These are phyloP conservation scores for Backusella australiensis DNA, from an alignment of 192 early-diverging fungal genomes.

Conservation along the genomic window DNA sequence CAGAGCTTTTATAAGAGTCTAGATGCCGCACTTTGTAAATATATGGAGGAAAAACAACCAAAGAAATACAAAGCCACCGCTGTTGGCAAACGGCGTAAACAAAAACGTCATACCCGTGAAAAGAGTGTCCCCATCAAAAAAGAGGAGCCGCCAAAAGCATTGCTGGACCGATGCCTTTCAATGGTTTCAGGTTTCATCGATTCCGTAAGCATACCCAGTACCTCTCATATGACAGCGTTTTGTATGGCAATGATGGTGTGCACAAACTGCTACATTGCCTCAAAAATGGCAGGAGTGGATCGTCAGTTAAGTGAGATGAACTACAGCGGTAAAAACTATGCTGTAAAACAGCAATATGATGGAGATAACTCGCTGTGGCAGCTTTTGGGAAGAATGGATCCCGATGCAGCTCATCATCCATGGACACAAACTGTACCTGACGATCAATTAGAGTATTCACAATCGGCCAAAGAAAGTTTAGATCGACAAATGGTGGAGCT, in stretches of 20 bases:
- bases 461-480: conserved; percentile 6
- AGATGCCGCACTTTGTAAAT: conserved; percentile 38
- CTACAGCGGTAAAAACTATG: neutral
- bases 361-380: neutral
- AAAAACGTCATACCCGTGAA: neutral
- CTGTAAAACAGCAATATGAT: neutral
- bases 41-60: conserved; percentile 39
- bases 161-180: neutral
- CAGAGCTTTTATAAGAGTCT: conserved; percentile 42
- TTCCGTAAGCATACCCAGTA: neutral
- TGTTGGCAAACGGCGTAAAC: neutral
- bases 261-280: conserved; percentile 18
- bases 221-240: conserved; percentile 6
- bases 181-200: neutral
- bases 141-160: neutral
- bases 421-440: neutral
- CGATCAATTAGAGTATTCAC: neutral
- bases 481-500: conserved; percentile 18
- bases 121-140: neutral
- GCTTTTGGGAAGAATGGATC: conserved; percentile 9
- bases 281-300: conserved; percentile 14
- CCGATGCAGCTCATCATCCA: neutral
- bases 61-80: neutral
- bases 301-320: neutral
- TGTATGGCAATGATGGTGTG: conserved; percentile 17